These are phyloP conservation scores for Stephania cephalantha DNA, from an alignment of 164 flowering plant species.

Conservation along the genomic window DNA sequence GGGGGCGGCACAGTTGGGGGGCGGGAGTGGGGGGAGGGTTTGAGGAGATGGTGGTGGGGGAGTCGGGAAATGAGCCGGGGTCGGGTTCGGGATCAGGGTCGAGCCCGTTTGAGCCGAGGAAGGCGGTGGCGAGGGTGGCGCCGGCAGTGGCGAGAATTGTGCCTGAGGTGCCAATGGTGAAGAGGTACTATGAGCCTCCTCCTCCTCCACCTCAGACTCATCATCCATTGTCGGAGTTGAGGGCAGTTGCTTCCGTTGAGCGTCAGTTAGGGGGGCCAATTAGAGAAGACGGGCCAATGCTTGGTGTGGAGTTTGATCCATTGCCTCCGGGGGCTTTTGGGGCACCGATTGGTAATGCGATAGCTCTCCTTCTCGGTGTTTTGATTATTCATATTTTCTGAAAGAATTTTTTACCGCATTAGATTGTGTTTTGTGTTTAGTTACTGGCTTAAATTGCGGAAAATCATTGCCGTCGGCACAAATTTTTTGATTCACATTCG, in stretches of 20 bases:
- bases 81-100: conserved; percentile 48
- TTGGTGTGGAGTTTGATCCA: conserved; percentile 91
- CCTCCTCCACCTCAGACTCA: conserved; percentile 22
- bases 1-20: not conserved
- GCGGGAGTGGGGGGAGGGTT: conserved; percentile 3
- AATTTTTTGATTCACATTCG: not conserved
- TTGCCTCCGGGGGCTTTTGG: conserved; percentile 94
- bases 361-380: not conserved
- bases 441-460: too few relatives aligned
- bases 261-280: conserved; percentile 75
- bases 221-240: conserved; percentile 40
- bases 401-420: too few relatives aligned
- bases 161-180: conserved; percentile 35
- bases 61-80: conserved; percentile 29
- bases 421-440: not conserved
- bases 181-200: conserved; percentile 56
- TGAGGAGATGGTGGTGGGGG: conserved; percentile 20
- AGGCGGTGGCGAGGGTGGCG: conserved; percentile 25
- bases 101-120: conserved; percentile 36
- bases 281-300: conserved; percentile 85
- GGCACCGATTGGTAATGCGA: conserved; percentile 58
- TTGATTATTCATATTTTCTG: too few relatives aligned
- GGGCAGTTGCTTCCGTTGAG: conserved; percentile 79
- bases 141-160: conserved; percentile 40
- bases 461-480: not conserved